phyloP scores from a whole-genome alignment of 176 grass and related monocot genomes.

The Poa pratensis region DNA sequence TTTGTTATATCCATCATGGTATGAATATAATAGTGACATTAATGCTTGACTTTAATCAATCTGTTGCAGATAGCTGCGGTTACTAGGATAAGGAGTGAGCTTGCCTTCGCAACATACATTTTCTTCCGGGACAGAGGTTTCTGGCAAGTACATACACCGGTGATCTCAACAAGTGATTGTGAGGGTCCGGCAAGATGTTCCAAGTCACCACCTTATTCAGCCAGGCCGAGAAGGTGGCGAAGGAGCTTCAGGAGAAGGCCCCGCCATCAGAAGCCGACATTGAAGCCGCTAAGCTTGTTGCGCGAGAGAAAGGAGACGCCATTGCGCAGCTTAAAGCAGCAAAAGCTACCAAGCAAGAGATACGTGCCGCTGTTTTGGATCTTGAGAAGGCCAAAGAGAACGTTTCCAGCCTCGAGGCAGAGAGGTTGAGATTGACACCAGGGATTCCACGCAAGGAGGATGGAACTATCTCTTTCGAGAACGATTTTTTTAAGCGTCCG shows the following conservation, averaged over 20 bases:
- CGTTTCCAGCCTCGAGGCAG: constrained; percentile 57
- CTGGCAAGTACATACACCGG: no score
- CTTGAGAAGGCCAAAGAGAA: constrained; percentile 58
- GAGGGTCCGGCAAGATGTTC: constrained; percentile 92
- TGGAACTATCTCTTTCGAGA: constrained; percentile 66
- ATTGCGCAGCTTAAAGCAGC: constrained; percentile 65
- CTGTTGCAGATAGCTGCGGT: constrained; percentile 66
- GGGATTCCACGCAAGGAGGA: constrained; percentile 68
- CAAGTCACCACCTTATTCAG: constrained; percentile 82
- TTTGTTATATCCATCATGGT: no score
- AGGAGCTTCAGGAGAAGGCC: constrained; percentile 70
- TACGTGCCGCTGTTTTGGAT: no score
- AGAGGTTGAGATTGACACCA: constrained; percentile 79
- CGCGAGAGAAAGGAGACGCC: constrained; percentile 64
- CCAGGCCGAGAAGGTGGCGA: constrained; percentile 71
- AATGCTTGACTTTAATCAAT: no score
- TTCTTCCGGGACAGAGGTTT: no score
- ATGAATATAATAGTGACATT: no score
- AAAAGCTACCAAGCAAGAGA: constrained; percentile 55
- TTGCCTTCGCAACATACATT: constrained; percentile 53
- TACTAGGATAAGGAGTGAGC: constrained; percentile 69
- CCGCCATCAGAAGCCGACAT: constrained; percentile 67
- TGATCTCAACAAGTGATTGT: constrained; percentile 59
- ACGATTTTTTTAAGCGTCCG: constrained; percentile 82
- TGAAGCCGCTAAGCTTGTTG: constrained; percentile 57